Evolutionary conservation across 352 stramenopile genomes (phyloP).

Genomic region (Pythium utonaiense): DNA sequence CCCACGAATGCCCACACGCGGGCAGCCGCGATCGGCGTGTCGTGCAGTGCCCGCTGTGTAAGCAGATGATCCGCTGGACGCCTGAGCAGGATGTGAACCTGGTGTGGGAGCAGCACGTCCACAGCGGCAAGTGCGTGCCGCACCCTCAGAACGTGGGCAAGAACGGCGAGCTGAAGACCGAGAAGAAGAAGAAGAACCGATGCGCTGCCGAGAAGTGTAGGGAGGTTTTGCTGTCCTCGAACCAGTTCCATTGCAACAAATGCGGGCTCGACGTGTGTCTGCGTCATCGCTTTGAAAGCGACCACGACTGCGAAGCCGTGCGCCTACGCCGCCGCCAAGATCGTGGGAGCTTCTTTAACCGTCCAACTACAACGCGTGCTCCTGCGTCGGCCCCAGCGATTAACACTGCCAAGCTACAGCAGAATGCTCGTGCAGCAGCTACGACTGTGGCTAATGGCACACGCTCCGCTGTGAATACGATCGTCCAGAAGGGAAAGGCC

Average conservation of each 20-base stretch:
- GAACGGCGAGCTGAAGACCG: conserved; percentile 17
- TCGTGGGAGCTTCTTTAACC: conserved; percentile 14
- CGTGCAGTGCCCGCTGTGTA: conserved; percentile 69
- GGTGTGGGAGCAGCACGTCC: conserved; percentile 71
- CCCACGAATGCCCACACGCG: conserved; percentile 61
- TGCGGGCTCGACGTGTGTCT: conserved; percentile 74
- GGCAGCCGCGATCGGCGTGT: conserved; percentile 66
- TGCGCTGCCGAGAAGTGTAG: conserved; percentile 55
- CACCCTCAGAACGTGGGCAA: conserved; percentile 21
- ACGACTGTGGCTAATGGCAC: conserved; percentile 19
- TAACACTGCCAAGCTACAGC: conserved; percentile 15
- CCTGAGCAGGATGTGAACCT: conserved; percentile 68
- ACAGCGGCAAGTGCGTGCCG: conserved; percentile 43
- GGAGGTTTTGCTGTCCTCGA: conserved; percentile 61
- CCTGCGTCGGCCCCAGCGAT: neutral
- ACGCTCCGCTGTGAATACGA: conserved; percentile 16
- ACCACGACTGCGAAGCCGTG: conserved; percentile 56
- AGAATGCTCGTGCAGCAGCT: conserved; percentile 19
- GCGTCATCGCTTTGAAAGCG: conserved; percentile 68
- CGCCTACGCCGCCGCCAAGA: conserved; percentile 32
- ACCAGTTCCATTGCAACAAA: conserved; percentile 67
- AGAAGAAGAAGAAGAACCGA: conserved; percentile 73
- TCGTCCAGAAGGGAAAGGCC: conserved; percentile 24
- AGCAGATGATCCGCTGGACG: conserved; percentile 64
- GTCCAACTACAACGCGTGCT: neutral